These are phyloP conservation scores for Macrolepiota albuminosa DNA, from an alignment of 768 basidiomycete genomes.

Conservation along the genomic window DNA sequence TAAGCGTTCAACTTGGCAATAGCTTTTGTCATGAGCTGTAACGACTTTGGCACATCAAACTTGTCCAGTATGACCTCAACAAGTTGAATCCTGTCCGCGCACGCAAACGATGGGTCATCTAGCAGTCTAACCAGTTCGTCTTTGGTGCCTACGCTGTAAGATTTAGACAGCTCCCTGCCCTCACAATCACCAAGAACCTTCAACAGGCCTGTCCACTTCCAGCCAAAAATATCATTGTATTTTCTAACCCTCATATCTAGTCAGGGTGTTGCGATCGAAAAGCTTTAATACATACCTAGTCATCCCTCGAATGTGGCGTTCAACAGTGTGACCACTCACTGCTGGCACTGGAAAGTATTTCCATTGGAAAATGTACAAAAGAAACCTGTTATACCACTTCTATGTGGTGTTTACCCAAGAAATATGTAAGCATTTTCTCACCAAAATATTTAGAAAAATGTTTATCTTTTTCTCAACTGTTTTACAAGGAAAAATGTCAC, in stretches of 20 bases:
- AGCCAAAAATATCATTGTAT: constrained; percentile 85
- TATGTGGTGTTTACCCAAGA: too few relatives aligned
- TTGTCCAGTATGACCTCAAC: constrained; percentile 78
- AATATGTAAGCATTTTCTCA: too few relatives aligned
- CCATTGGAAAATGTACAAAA: too few relatives aligned
- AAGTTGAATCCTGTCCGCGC: constrained; percentile 64
- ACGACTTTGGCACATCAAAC: constrained; percentile 63
- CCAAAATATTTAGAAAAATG: too few relatives aligned
- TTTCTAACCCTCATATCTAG: constrained; percentile 33
- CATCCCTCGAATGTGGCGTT: constrained; percentile 69
- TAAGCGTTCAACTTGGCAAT: constrained; percentile 48
- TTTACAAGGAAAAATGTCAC: too few relatives aligned
- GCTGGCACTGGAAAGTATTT: too few relatives aligned
- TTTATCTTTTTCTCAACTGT: too few relatives aligned
- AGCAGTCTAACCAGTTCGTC: constrained; percentile 64
- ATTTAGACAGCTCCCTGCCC: constrained; percentile 42
- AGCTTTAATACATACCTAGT: constrained; percentile 30
- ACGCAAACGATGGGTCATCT: constrained; percentile 53
- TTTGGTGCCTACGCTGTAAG: constrained; percentile 66
- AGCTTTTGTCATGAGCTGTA: constrained; percentile 52
- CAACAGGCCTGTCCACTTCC: constrained; percentile 68
- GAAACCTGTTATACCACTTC: too few relatives aligned
- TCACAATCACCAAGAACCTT: constrained; percentile 51
- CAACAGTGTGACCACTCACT: constrained; percentile 85
- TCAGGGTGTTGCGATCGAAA: background rate